Evolutionary conservation across 306 rosid species (phyloP).

Genomic region (Lablab purpureus): DNA sequence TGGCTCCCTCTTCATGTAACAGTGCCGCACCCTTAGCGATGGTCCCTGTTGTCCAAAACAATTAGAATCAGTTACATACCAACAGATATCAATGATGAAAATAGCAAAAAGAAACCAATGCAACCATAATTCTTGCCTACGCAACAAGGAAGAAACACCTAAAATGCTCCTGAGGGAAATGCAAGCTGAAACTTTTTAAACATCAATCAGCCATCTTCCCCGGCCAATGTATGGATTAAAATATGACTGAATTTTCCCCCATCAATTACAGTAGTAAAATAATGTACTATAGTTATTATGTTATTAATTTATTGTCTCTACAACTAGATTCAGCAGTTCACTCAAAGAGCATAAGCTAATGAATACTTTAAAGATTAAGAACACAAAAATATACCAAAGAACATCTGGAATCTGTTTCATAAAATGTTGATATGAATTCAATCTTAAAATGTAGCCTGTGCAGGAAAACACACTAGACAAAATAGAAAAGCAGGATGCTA

Average conservation of each 20-base stretch:
- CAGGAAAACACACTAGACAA: slow-evolving; percentile 13
- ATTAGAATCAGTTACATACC: slow-evolving; percentile 13
- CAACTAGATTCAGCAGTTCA: not conserved
- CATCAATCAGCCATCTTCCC: slow-evolving; percentile 8
- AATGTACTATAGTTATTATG: not conserved
- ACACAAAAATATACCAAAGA: not conserved
- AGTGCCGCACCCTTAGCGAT: slow-evolving; percentile 94
- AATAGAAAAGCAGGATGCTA: not conserved
- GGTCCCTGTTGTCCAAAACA: slow-evolving; percentile 64
- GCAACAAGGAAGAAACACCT: slow-evolving; percentile 14
- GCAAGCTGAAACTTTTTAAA: slow-evolving; percentile 13
- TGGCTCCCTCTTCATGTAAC: slow-evolving; percentile 92
- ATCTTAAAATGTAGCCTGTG: not conserved
- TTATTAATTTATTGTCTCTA: slow-evolving; percentile 1
- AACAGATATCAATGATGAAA: slow-evolving; percentile 25
- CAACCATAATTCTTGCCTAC: not conserved
- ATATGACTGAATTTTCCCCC: not conserved
- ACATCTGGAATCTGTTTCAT: not conserved
- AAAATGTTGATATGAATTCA: slow-evolving; percentile 1
- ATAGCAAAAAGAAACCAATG: not conserved
- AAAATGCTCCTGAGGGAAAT: slow-evolving; percentile 4
- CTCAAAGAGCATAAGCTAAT: slow-evolving; percentile 16
- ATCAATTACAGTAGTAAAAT: not conserved
- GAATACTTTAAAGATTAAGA: not conserved
- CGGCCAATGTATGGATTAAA: not conserved